Percentiles rank a stretch among this genome's conserved stretches.
Conservation (phyloP, 257 asterid species). For the Nicotiana benthamiana region DNA sequence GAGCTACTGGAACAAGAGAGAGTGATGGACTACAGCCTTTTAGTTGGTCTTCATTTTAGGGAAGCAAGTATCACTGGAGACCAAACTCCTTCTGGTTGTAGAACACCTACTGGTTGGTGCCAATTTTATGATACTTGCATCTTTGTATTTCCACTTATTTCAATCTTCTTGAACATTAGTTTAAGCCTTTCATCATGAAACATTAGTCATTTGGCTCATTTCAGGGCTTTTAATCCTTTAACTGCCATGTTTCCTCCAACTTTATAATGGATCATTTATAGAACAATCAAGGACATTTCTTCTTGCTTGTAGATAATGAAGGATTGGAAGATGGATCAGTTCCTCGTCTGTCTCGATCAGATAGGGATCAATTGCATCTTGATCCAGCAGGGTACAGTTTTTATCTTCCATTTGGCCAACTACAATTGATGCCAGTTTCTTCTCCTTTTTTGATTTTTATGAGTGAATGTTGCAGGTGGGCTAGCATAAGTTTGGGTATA, state of each 20-base stretch:
- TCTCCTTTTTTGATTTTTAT: background rate
- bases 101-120: constrained; percentile 7
- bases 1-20: constrained; percentile 17
- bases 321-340: background rate
- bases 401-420: background rate
- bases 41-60: constrained; percentile 18
- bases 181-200: background rate
- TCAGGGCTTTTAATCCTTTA: background rate
- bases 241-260: background rate
- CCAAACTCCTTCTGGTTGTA: background rate
- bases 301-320: background rate
- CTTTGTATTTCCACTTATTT: background rate
- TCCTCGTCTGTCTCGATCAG: constrained; percentile 3
- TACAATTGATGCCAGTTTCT: no score
- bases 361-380: background rate
- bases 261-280: background rate
- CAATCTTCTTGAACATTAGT: background rate
- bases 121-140: background rate
- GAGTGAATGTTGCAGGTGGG: background rate
- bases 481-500: constrained; percentile 12
- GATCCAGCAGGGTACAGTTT: background rate
- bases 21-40: constrained; percentile 12
- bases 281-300: background rate
- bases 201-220: background rate
- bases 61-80: constrained; percentile 5